These are phyloP conservation scores for Fusarium palustre DNA, from an alignment of 2,329 filamentous ascomycete species.

Conservation along the genomic window DNA sequence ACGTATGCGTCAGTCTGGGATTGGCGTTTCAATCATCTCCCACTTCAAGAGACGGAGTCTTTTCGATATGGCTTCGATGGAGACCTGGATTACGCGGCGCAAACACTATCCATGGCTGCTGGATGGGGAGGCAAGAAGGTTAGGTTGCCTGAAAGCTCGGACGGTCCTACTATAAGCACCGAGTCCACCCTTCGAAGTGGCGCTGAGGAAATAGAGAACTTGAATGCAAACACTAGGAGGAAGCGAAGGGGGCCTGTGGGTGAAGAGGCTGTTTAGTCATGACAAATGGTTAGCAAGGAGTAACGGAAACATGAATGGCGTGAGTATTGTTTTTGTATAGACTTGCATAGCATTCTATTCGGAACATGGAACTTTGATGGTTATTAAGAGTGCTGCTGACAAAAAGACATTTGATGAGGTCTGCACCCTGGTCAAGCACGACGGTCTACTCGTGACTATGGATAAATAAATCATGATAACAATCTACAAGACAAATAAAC, in stretches of 20 bases:
- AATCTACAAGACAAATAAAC: background rate
- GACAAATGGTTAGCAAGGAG: background rate
- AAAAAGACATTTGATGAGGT: background rate
- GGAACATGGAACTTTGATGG: background rate
- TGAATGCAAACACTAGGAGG: slow-evolving; percentile 32
- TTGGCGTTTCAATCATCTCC: slow-evolving; percentile 75
- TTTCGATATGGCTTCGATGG: slow-evolving; percentile 47
- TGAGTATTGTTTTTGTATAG: background rate
- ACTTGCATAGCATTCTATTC: background rate
- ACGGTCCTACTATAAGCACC: slow-evolving; percentile 15
- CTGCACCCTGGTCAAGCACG: background rate
- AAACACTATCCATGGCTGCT: slow-evolving; percentile 43
- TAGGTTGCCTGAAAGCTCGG: slow-evolving; percentile 25
- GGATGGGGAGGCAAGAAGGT: slow-evolving; percentile 46
- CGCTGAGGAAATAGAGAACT: slow-evolving; percentile 31
- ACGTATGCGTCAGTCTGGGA: slow-evolving; percentile 77
- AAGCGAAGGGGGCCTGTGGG: slow-evolving; percentile 30
- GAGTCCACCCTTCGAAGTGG: slow-evolving; percentile 34
- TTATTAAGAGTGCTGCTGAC: background rate
- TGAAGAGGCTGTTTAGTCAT: slow-evolving; percentile 33
- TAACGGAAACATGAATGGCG: background rate
- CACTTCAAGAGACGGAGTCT: slow-evolving; percentile 59
- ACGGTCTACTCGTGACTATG: background rate
- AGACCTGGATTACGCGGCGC: slow-evolving; percentile 31
- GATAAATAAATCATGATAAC: background rate